Conservation (phyloP, 441 rosid genomes). For the Gossypium gossypioides region DNA sequence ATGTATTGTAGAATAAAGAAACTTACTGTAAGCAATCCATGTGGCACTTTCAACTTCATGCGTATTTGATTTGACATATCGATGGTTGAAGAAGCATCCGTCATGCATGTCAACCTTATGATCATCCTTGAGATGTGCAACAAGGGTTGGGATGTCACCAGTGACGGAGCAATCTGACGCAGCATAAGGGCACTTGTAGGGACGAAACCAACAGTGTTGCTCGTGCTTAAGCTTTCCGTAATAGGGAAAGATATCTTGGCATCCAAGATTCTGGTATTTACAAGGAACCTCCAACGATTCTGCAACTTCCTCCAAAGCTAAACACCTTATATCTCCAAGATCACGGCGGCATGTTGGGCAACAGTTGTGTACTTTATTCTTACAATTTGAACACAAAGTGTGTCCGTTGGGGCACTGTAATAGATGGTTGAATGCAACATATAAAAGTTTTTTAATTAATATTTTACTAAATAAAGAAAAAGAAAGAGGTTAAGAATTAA, state of each 20-base stretch:
- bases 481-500: no score
- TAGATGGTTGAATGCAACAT: neutral
- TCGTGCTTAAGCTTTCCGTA: constrained; percentile 46
- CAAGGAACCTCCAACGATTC: constrained; percentile 50
- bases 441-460: neutral
- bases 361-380: constrained; percentile 30
- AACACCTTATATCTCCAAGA: constrained; percentile 63
- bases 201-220: constrained; percentile 32
- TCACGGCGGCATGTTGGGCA: constrained; percentile 54
- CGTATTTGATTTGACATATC: constrained; percentile 48
- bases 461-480: neutral
- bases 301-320: constrained; percentile 54
- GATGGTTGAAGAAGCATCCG: constrained; percentile 48
- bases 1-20: neutral
- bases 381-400: constrained; percentile 42
- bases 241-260: constrained; percentile 38
- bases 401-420: constrained; percentile 46
- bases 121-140: constrained; percentile 41
- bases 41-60: constrained; percentile 52
- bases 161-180: constrained; percentile 46
- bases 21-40: constrained; percentile 51
- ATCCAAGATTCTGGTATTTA: constrained; percentile 39
- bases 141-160: constrained; percentile 42
- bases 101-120: constrained; percentile 57
- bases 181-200: constrained; percentile 49